Percentiles rank a stretch among this genome's conserved stretches.
These are phyloP conservation scores for Pseudozyma flocculosa DNA, from an alignment of 1,284 basidiomycete genomes.

Conservation along the genomic window DNA sequence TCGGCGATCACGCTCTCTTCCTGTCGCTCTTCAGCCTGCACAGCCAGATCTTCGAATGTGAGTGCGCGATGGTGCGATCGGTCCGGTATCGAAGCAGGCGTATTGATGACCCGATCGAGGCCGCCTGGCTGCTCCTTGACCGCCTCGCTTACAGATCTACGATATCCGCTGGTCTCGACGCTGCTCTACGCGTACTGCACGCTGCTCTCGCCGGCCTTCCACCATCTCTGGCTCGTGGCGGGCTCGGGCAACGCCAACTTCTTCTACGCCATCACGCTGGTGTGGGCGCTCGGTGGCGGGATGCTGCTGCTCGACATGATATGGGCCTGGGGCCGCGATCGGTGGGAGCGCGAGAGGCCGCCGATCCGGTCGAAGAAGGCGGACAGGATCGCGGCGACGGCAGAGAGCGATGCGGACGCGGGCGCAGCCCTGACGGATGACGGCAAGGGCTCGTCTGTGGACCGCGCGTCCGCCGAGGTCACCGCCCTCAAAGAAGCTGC, in stretches of 20 bases:
- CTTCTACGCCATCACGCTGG: slow-evolving; percentile 91
- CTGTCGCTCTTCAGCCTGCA: slow-evolving; percentile 77
- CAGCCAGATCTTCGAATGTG: slow-evolving; percentile 79
- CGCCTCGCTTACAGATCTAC: slow-evolving; percentile 73
- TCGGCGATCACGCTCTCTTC: slow-evolving; percentile 85
- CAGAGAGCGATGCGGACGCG: background rate
- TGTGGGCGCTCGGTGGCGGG: slow-evolving; percentile 84
- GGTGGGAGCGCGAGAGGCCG: slow-evolving; percentile 44
- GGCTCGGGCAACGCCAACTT: slow-evolving; percentile 98
- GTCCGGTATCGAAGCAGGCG: too few species aligned
- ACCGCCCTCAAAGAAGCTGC: too few species aligned
- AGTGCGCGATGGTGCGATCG: slow-evolving; percentile 61
- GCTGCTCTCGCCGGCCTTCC: slow-evolving; percentile 84
- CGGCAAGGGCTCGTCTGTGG: too few species aligned
- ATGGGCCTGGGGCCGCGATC: slow-evolving; percentile 64
- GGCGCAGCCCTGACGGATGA: too few species aligned
- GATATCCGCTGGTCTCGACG: slow-evolving; percentile 80
- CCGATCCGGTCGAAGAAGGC: slow-evolving; percentile 10
- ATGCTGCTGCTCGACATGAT: slow-evolving; percentile 77
- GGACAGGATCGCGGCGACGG: slow-evolving; percentile 3
- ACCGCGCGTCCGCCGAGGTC: too few species aligned
- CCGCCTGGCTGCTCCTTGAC: too few species aligned
- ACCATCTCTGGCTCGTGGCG: slow-evolving; percentile 85
- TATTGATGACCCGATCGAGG: too few species aligned
- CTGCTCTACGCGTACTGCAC: slow-evolving; percentile 81